Evolutionary conservation across 1,284 basidiomycete genomes (phyloP), one percentile per base, ranked within the genome.

Genomic region (Tilletia setariae): DNA sequence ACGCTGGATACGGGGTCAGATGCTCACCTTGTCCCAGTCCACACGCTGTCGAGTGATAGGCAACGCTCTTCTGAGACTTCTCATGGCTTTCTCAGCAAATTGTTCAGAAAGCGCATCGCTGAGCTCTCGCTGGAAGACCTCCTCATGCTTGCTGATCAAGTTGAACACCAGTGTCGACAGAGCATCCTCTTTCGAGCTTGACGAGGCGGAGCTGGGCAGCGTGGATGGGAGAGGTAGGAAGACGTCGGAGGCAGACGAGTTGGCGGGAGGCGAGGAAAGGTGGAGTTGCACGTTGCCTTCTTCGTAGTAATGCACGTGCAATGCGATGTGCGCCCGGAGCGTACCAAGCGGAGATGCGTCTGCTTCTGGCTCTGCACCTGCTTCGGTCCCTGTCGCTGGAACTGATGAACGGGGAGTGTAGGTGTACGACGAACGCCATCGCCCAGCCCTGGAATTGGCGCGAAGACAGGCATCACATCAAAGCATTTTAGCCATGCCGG

Each of bases 251-350:
- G 53, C 46, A 8, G 47, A 51, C 4, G 35, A 40, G 35, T 40
- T 40, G 40, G 64, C 51, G 25, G 23, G n/a, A 19, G 65, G 53
- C 30, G 32, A 46, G 16, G 11, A 21, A 3, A 51, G 53, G 49
- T 78, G 71, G 30, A 81, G 70, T 62, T 82, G 81, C 1, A 82
- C 81, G 46, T 82, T 82, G 25, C 81, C 81, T 59, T 81, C 79
- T 64, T 82, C 81, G 68, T 79, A 82, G 71, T 82, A 82, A 72
- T 82, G 81, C 15, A 80, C 74, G 25, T 78, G 74, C 0, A 82
- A 66, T 9, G 59, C 53, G 42, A 66, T 49, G 2, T 32, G 25
- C 15, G 61, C 61, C 0, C 66, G 66, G 28, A 82, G 68, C 74
- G 76, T 35, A 76, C 78, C 25, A 75, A 76, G 47, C 28, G 44